Percentiles rank a stretch among this genome's conserved stretches.
phyloP scores from a whole-genome alignment of 495 filamentous ascomycete genomes.

The Penicillium subrubescens region DNA sequence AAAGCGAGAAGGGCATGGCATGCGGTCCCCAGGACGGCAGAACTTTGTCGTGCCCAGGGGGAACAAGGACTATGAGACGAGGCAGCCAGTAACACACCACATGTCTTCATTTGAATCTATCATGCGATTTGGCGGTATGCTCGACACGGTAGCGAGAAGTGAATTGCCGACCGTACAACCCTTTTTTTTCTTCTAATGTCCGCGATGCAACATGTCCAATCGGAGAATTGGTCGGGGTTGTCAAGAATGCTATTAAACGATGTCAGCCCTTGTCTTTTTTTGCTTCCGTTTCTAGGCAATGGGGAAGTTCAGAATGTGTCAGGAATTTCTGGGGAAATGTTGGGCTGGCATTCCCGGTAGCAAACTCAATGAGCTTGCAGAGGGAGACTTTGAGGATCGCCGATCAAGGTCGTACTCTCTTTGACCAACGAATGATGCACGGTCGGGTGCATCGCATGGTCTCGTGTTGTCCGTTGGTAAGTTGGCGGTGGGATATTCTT shows the following conservation, averaged over 20 bases:
- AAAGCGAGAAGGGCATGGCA: too few species aligned
- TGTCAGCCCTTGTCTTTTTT: neutral
- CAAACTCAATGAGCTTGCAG: neutral
- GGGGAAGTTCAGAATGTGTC: neutral
- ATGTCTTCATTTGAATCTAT: neutral
- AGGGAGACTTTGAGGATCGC: neutral
- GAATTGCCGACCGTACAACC: neutral
- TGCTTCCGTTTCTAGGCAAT: neutral
- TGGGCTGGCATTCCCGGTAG: neutral
- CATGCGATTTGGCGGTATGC: neutral
- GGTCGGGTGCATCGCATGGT: neutral
- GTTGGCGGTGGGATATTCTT: too few species aligned
- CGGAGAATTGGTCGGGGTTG: neutral
- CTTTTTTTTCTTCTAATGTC: neutral
- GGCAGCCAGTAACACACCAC: neutral
- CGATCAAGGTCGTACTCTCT: neutral
- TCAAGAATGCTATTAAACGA: neutral
- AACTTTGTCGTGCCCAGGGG: neutral
- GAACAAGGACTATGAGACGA: too few species aligned
- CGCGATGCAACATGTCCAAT: neutral
- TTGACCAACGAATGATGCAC: neutral
- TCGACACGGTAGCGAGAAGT: neutral
- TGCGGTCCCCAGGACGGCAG: neutral
- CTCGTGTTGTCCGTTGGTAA: neutral
- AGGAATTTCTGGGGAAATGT: neutral